A percentile compares a stretch with the other conserved stretches of the same genome.
phyloP scores from a whole-genome alignment of 352 stramenopile species.

The Phytophthora foliorum region DNA sequence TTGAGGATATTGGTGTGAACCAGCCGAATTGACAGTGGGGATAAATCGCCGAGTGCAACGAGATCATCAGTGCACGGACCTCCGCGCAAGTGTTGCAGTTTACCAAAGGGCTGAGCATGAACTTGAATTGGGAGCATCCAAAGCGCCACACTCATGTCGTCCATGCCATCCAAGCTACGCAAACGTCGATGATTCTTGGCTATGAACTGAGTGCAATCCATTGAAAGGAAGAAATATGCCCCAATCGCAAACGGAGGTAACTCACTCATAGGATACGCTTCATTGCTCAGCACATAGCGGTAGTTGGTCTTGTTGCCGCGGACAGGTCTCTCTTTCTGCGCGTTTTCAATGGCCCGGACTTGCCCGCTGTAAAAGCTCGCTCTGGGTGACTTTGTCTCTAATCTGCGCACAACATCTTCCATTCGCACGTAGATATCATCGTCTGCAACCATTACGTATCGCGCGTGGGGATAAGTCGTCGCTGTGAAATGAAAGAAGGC shows the following conservation, averaged over 20 bases:
- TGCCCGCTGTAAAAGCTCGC: conserved; percentile 24
- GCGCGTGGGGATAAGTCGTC: conserved; percentile 4
- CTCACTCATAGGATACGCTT: conserved; percentile 40
- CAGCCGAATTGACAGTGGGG: conserved; percentile 34
- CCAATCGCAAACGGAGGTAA: conserved; percentile 53
- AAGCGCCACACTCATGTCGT: conserved; percentile 43
- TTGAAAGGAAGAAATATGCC: conserved; percentile 59
- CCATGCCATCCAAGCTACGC: conserved; percentile 41
- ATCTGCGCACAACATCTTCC: conserved; percentile 28
- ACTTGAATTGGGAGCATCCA: conserved; percentile 67
- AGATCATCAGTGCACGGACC: conserved; percentile 37
- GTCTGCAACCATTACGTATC: conserved; percentile 69
- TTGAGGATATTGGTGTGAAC: not conserved
- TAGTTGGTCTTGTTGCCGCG: conserved; percentile 11
- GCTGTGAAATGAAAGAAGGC: conserved; percentile 46
- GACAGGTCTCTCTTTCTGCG: conserved; percentile 21
- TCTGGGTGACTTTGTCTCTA: not conserved
- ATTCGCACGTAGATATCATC: conserved; percentile 64
- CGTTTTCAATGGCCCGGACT: conserved; percentile 46
- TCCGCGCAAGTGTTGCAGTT: conserved; percentile 45
- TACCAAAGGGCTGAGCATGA: conserved; percentile 34
- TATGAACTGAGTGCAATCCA: conserved; percentile 57
- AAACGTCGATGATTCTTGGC: conserved; percentile 39
- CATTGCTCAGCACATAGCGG: conserved; percentile 44
- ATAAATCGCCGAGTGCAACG: conserved; percentile 56